A percentile compares a stretch with the other conserved stretches of the same genome.
These are phyloP conservation scores for Rostrohypoxylon terebratum DNA, from an alignment of 495 filamentous ascomycete species.

Conservation along the genomic window DNA sequence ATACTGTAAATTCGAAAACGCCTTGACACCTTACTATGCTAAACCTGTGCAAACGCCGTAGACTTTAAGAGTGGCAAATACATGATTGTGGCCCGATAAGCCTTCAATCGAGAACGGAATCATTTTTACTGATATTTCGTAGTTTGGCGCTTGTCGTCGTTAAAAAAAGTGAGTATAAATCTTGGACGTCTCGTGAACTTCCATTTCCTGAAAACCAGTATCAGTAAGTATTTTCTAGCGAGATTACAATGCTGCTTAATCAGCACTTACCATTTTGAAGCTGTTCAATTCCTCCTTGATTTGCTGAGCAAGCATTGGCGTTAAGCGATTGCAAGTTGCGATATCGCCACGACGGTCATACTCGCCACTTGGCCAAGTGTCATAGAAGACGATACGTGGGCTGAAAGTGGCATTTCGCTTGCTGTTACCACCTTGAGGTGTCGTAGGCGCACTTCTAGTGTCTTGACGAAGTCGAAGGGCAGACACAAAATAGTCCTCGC, in stretches of 20 bases:
- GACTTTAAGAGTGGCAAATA: slow-evolving; percentile 56
- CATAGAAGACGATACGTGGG: slow-evolving; percentile 92
- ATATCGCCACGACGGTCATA: slow-evolving; percentile 97
- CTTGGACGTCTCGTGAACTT: slow-evolving; percentile 98
- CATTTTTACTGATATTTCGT: slow-evolving; percentile 52
- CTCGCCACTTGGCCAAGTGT: slow-evolving; percentile 94
- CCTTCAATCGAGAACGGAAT: slow-evolving; percentile 51
- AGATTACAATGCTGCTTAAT: neutral
- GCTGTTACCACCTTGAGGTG: slow-evolving; percentile 69
- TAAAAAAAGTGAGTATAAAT: slow-evolving; percentile 99
- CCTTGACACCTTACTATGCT: slow-evolving; percentile 67
- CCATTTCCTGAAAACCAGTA: slow-evolving; percentile 85
- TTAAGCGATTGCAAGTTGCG: slow-evolving; percentile 97
- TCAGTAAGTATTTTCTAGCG: slow-evolving; percentile 45
- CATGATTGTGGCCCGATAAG: slow-evolving; percentile 51
- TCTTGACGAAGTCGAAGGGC: slow-evolving; percentile 75
- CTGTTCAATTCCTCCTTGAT: slow-evolving; percentile 99
- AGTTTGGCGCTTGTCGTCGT: slow-evolving; percentile 53
- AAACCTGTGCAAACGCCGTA: slow-evolving; percentile 51
- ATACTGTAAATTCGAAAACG: slow-evolving; percentile 57
- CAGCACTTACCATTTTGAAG: slow-evolving; percentile 92
- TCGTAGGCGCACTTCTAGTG: slow-evolving; percentile 79
- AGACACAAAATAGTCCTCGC: slow-evolving; percentile 87
- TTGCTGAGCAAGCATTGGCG: slow-evolving; percentile 96
- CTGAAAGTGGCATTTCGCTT: slow-evolving; percentile 89